A percentile compares a stretch with the other conserved stretches of the same genome.
Conservation (phyloP, 228 moss, liverwort and hornwort species). For the Sphagnum magellanicum region DNA sequence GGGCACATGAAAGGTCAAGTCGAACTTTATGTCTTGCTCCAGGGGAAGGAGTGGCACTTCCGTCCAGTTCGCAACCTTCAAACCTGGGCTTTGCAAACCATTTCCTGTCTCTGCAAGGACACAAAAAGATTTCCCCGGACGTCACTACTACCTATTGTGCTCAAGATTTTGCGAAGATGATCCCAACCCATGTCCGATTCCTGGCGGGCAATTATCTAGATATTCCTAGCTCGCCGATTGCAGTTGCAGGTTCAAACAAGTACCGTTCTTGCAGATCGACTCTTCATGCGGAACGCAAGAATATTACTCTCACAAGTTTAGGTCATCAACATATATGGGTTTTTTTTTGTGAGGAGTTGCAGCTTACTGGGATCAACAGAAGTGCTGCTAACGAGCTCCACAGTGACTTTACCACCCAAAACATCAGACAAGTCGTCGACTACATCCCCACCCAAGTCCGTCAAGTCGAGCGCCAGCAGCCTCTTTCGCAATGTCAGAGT, state of each 20-base stretch:
- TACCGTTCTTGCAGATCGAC: too few relatives aligned
- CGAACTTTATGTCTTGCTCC: conserved; percentile 47
- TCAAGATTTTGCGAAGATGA: not conserved
- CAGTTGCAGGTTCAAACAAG: not conserved
- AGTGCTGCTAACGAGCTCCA: conserved; percentile 67
- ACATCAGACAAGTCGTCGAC: conserved; percentile 63
- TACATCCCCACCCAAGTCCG: conserved; percentile 23
- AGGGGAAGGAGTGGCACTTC: conserved; percentile 17
- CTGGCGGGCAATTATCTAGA: not conserved
- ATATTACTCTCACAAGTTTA: not conserved
- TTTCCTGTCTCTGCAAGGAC: conserved; percentile 37
- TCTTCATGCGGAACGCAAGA: too few relatives aligned
- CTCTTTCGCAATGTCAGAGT: conserved; percentile 32
- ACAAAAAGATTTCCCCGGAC: not conserved
- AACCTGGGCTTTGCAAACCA: conserved; percentile 41
- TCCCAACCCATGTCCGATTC: not conserved
- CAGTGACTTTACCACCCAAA: conserved; percentile 44
- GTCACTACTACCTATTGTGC: not conserved
- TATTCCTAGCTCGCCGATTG: not conserved
- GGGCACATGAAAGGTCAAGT: conserved; percentile 42
- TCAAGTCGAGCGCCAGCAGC: conserved; percentile 31
- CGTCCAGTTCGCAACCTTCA: conserved; percentile 51
- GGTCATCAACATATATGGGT: not conserved
- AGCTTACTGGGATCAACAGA: conserved; percentile 59
- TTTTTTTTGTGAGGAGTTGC: not conserved